These are phyloP conservation scores for Termitomyces bulborhizus DNA, from an alignment of 768 basidiomycete genomes.

Conservation along the genomic window DNA sequence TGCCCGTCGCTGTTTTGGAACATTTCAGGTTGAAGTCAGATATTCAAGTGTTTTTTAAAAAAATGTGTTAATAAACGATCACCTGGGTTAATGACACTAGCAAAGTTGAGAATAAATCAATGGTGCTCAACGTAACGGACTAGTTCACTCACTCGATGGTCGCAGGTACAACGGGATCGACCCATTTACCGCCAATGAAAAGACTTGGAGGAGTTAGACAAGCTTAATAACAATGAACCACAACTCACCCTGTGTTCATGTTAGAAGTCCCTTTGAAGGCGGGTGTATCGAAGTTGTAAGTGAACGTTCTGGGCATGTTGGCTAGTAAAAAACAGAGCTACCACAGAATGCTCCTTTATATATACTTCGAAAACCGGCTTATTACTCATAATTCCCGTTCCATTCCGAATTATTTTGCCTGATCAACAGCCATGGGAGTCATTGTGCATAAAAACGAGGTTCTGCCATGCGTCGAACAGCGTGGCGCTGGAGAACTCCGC, in stretches of 20 bases:
- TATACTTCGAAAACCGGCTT: neutral
- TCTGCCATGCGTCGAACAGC: neutral
- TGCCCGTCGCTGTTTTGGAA: conserved; percentile 43
- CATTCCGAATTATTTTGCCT: neutral
- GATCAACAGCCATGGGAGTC: neutral
- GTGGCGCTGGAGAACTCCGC: neutral
- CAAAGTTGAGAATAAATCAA: neutral
- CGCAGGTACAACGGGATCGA: conserved; percentile 38
- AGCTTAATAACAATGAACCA: neutral
- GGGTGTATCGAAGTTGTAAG: conserved; percentile 46
- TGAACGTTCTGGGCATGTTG: conserved; percentile 31
- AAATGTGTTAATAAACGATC: conserved; percentile 5
- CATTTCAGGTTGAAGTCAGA: neutral
- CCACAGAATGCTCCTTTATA: no score
- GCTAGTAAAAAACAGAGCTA: no score
- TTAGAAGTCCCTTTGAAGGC: conserved; percentile 52
- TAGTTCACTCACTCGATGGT: conserved; percentile 48
- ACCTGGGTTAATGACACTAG: conserved; percentile 18
- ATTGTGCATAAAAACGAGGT: neutral
- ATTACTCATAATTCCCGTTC: neutral
- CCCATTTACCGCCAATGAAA: conserved; percentile 60
- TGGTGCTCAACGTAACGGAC: neutral
- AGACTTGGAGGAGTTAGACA: conserved; percentile 19
- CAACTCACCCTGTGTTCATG: conserved; percentile 47
- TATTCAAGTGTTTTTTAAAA: conserved; percentile 19